Base-by-base conservation (phyloP, 352 stramenopile genomes). In the Lagenidium giganteum region DNA sequence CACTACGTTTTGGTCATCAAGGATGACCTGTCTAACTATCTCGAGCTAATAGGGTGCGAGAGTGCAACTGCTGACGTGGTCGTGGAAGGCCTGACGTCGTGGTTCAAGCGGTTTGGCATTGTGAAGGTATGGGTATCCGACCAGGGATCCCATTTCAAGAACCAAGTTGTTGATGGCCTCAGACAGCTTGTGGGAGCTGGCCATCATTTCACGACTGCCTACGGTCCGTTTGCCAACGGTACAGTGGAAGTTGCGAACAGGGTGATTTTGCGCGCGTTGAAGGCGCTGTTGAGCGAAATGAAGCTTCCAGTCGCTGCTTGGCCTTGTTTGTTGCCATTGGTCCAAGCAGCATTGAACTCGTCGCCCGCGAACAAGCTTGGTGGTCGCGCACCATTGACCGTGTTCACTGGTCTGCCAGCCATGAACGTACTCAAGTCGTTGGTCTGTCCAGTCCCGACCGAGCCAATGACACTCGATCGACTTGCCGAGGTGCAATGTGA, bases 181-280 rank as follows among this genome's bases (percentile, higher is more conserved):
- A 42, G 50, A 3, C 28, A 50, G 2, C 4, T 40, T 1, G 29
- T 64, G 0, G 47, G 37, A 1, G 33, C 26, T 2, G 42, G 60
- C 6, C 50, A 76, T n/a, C 53, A 64, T n/a, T 71, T 76, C 29
- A 47, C 49, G 1, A 62, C 42, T 0, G 42, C 58, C 2, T 53
- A 69, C 33, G 51, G 42, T n/a, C 65, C 61, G 5, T 76, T 57
- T 61, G 57, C 46, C 0, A 76, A 76, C 27, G 65, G 51, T 1
- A 67, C 58, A 3, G 52, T 76, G 2, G 61, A 72, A 12, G 52
- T 68, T 0, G 51, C 64, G 16, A 70, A 69, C 27, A 28, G 50
- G 1, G 34, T 56, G 8, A 28, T 61, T 6, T 14, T 70, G 12
- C 28, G 29, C 1, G 33, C 43, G 4, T 40, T 57, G 5, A 43